These are phyloP conservation scores for Melampsora abietis-canadensis DNA, from an alignment of 1,284 basidiomycete genomes.

Conservation along the genomic window DNA sequence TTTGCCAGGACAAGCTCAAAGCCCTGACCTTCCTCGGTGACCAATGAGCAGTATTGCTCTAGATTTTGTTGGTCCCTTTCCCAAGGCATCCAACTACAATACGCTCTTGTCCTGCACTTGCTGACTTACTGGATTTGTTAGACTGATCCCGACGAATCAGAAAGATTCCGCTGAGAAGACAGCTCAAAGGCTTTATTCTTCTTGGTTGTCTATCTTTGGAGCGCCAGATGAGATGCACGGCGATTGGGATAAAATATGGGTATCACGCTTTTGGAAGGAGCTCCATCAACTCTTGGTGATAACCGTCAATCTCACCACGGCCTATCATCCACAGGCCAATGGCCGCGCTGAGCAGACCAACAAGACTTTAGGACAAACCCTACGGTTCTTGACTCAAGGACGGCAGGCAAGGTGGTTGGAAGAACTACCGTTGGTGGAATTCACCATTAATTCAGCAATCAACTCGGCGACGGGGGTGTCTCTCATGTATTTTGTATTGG, in stretches of 20 bases:
- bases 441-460: neutral
- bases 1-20: neutral
- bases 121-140: neutral
- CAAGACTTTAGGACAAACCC: constrained; percentile 16
- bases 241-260: neutral
- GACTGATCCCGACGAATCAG: neutral
- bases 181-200: neutral
- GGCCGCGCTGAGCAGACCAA: neutral
- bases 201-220: neutral
- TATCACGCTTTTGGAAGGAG: neutral
- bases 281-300: neutral
- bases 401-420: neutral
- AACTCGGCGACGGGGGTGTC: neutral
- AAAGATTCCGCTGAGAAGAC: neutral
- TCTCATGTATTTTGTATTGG: neutral
- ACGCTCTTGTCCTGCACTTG: constrained; percentile 2
- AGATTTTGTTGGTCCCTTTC: neutral
- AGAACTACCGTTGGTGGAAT: neutral
- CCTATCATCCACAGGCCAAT: neutral
- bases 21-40: neutral
- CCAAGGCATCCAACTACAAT: neutral
- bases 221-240: neutral
- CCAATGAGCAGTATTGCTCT: neutral
- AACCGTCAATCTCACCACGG: neutral
- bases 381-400: neutral